Evolutionary conservation across 129 eudicot species (phyloP), one percentile per base, ranked within the genome.

Genomic region (Rutidosis leptorrhynchoides): DNA sequence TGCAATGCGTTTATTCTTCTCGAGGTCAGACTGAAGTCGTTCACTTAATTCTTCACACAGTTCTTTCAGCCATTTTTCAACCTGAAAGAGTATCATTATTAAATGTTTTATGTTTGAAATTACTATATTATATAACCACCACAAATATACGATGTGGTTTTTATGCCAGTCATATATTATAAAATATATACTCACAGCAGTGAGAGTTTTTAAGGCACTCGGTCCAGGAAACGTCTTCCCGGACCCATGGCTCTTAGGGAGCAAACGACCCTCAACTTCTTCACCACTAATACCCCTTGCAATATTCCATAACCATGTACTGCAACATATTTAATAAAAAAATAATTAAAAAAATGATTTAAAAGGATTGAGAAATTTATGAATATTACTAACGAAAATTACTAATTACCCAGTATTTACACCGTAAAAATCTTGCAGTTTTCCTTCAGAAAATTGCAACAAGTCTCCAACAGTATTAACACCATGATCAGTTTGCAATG

Each of bases 281-380:
- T 93, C 98, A 35, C 98, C 98, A 73, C 74, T 82, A 65, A 88
- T 83, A 25, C 98, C 98, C 71, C 98, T 77, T 20, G 98, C 96
- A 67, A 69, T 77, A 73, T 88, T 93, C 98, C 98, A 93, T 64
- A 93, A 74, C 98, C 98, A 93, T 54, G 96, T 88, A 62, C 98
- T 93, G 76, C 24, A 11, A 58, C 33, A 62, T 61, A 77, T 45
- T 75, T 12, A 6, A 57, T 55, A 62, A 12, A 23, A 58, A 52
- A 15, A 14, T 12, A 71, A 33, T 6, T 0, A 26, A 40, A 1
- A 19, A 62, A 22, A 54, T 1, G 11, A 53, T 19, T 42, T 14
- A 56, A 29, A 52, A 49, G 33, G 29, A 52, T 48, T 74, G 9
- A 22, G 21, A 35, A 26, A 23, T 21, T 57, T 11, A 26, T 26